Conservation (phyloP, 2,329 filamentous ascomycete species). For the Nemania diffusa region DNA sequence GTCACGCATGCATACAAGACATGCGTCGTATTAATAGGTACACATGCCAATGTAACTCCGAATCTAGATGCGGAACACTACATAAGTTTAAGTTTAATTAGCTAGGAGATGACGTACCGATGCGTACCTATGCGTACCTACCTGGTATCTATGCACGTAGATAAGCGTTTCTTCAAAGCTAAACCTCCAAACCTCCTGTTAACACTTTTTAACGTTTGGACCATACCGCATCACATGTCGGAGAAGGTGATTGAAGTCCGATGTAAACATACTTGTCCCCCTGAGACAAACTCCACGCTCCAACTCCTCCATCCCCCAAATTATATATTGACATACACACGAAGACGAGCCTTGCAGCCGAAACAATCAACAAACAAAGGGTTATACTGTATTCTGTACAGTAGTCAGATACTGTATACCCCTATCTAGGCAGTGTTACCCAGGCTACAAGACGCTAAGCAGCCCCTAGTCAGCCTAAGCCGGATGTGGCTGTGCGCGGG, state of each 20-base stretch:
- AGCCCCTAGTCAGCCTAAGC: slow-evolving; percentile 20
- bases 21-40: slow-evolving; percentile 29
- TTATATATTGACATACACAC: neutral
- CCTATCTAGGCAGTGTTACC: neutral
- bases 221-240: neutral
- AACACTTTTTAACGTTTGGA: neutral
- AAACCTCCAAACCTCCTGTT: neutral
- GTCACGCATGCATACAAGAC: slow-evolving; percentile 30
- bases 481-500: slow-evolving; percentile 35
- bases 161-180: neutral
- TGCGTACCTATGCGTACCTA: too few species aligned
- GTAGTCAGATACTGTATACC: neutral
- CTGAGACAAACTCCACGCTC: too few species aligned
- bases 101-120: neutral
- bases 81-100: neutral
- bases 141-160: too few species aligned
- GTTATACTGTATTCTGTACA: neutral
- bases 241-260: neutral
- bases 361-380: neutral
- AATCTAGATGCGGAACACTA: neutral
- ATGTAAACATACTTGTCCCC: neutral
- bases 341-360: neutral
- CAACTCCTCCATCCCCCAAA: too few species aligned
- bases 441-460: neutral
- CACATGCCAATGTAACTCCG: slow-evolving; percentile 26